Evolutionary conservation across 2,329 filamentous ascomycete species (phyloP), one percentile per base, ranked within the genome.

Genomic region (Thermoascus crustaceus): DNA sequence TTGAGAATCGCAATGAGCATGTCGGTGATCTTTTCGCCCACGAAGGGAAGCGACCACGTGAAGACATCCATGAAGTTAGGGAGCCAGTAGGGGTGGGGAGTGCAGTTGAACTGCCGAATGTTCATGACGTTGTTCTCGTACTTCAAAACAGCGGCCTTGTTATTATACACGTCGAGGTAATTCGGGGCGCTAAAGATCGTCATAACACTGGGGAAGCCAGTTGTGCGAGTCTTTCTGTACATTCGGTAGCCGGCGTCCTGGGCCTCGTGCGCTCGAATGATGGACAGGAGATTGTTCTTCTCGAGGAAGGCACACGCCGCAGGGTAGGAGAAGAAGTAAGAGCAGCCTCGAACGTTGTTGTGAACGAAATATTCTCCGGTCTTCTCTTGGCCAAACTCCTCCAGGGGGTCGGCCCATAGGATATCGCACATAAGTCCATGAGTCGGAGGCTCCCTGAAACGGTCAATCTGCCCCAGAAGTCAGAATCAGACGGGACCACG

Each of bases 101-200:
- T 96, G 75, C 89, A 98, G 73, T 98, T 98, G 71, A 98, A 98
- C 64, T 98, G 91, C 40, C 91, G 79, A 58, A 98, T 98, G 71
- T 98, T 98, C 91, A 98, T 98, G 42, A 98, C 91, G 57, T 98
- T 98, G 67, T 98, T 98, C 69, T 98, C 91, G 61, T 98, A 98
- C 69, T 98, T 98, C 53, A 98, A 72, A 25, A 98, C 91, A 0
- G 91, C 91, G 2, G 91, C 91, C 72, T 98, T 98, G 75, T 98
- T 98, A 78, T 98, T 98, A 69, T 98, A 98, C 23, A 98, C 88
- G 55, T 98, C 91, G 45, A 98, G 78, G 60, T 98, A 98, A 66
- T 98, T 98, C 23, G 91, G 91, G 1, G 91, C 91, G 29, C 89
- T 96, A 73, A 98, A 98, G 54, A 98, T 98, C 49, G 91, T 98